Evolutionary conservation across 2,329 filamentous ascomycete species (phyloP), one percentile per base, ranked within the genome.

Genomic region (Pezicula rhizophila): DNA sequence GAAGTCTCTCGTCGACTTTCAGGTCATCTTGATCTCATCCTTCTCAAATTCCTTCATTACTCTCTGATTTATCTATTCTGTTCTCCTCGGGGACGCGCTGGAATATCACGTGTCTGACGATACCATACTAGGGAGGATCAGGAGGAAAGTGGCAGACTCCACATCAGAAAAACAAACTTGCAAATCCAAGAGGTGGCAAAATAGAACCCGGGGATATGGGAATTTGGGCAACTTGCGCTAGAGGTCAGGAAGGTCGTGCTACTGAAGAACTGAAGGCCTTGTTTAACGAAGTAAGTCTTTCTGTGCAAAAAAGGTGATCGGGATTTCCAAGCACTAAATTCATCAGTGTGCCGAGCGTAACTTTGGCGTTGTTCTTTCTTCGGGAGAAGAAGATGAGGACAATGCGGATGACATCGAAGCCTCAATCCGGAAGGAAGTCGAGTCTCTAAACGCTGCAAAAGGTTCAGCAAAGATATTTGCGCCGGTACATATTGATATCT

Each of bases 181-280:
- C 69, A 17, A 64, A 68, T 45, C 64, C 67, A 52, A 67, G 69
- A 68, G 55, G 46, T 33, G 73, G 72, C 37, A 72, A 66, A 11
- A 67, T 90, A 42, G 79, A 87, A 57, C 72, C 84, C 5, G 85
- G 86, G 5, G 85, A 90, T 60, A 72, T 76, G 46, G 87, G 87
- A 5, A 82, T 92, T 50, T 92, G 86, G 85, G 83, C 84, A 25
- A 90, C 87, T 0, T 91, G 85, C 63, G 80, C 84, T 45, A 78
- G 84, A 62, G 79, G 80, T 55, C 84, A 86, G 70, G 85, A 88
- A 66, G 74, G 73, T 38, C 85, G 82, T 65, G 85, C 86, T 12
- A 76, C 85, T 2, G 71, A 75, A 44, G 87, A 92, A 63, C 74
- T 90, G 53, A 74, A 73, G 49, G 68, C 77, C 50, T 68, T 90